Percentiles rank a stretch among this genome's conserved stretches.
Conservation (phyloP, 306 rosid species). For the Adenanthera pavonina region DNA sequence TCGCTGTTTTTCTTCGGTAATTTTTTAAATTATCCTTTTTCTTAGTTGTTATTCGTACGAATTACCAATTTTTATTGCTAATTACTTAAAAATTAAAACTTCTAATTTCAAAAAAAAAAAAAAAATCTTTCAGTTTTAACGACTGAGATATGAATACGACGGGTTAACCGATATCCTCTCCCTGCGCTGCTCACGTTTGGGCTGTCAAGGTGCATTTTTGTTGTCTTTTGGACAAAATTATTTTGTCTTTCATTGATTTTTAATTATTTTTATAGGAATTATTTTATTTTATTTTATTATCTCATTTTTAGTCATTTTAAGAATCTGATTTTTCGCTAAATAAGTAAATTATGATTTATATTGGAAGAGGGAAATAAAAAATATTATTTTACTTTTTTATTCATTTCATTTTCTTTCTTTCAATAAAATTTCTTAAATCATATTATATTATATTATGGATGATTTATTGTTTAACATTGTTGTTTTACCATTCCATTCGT, state of each 20-base stretch:
- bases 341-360: background rate
- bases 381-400: too few species aligned
- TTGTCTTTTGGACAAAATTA: background rate
- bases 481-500: too few species aligned
- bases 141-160: too few species aligned
- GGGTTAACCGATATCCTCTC: background rate
- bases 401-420: too few species aligned
- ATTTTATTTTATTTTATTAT: background rate
- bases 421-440: too few species aligned
- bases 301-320: background rate
- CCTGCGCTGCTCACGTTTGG: background rate
- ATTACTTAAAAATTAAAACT: background rate
- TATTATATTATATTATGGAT: too few species aligned
- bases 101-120: background rate
- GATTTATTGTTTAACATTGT: background rate
- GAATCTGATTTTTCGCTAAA: background rate
- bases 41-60: background rate
- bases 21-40: conserved; percentile 20
- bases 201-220: background rate
- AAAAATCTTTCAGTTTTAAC: too few species aligned
- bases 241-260: background rate
- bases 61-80: background rate
- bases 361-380: too few species aligned
- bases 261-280: too few species aligned
- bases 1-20: conserved; percentile 23